phyloP scores from a whole-genome alignment of 2,329 filamentous ascomycete species.

The Fusarium keratoplasticum region DNA sequence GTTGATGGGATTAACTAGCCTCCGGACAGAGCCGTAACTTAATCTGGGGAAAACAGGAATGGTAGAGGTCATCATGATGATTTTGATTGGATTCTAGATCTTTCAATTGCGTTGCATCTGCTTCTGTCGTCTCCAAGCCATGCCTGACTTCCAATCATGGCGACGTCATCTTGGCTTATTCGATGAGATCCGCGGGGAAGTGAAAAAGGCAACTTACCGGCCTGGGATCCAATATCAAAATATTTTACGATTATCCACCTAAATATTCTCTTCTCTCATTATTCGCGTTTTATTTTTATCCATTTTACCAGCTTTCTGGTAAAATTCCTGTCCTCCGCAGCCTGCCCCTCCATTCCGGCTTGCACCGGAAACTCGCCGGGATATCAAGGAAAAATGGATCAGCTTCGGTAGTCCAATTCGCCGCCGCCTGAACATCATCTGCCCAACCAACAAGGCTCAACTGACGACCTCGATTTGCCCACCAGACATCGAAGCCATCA shows the following conservation, averaged over 20 bases:
- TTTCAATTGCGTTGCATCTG: conserved; percentile 1
- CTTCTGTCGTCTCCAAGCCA: not conserved
- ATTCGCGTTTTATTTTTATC: not conserved
- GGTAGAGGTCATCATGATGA: conserved; percentile 22
- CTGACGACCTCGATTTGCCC: not conserved
- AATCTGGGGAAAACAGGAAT: not conserved
- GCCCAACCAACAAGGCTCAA: conserved; percentile 18
- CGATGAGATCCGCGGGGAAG: not conserved
- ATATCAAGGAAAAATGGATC: conserved; percentile 38
- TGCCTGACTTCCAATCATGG: not conserved
- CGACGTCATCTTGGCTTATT: conserved; percentile 36
- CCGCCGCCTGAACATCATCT: conserved; percentile 38
- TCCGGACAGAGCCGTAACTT: conserved; percentile 26
- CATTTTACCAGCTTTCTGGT: not conserved
- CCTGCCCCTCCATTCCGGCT: conserved; percentile 41
- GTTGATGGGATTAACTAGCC: conserved; percentile 39
- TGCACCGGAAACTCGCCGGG: conserved; percentile 39
- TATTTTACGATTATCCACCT: not conserved
- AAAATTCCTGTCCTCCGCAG: not conserved
- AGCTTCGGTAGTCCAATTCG: conserved; percentile 25
- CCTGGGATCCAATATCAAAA: not conserved
- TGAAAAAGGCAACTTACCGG: not conserved
- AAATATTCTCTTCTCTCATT: not conserved
- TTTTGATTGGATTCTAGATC: not conserved
- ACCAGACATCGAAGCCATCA: not conserved